A percentile compares a stretch with the other conserved stretches of the same genome.
Conservation (phyloP, 1,139 yeast genomes). For the Geotrichum klebahnii region DNA sequence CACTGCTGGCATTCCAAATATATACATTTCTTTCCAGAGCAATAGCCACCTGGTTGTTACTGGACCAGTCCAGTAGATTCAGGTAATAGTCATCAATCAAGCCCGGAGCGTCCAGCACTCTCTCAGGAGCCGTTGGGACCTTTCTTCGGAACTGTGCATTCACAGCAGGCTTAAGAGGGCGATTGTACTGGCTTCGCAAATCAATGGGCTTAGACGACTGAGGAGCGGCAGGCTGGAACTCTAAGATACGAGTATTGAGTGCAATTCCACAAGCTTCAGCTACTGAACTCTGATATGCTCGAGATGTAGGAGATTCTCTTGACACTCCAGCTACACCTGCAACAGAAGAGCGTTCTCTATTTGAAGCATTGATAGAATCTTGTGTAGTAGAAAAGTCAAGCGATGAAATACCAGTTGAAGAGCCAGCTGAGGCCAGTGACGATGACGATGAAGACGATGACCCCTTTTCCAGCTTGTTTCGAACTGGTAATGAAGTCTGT, state of each 20-base stretch:
- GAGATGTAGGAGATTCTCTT: constrained; percentile 21
- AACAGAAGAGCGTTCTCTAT: constrained; percentile 1
- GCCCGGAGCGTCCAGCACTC: constrained; percentile 96
- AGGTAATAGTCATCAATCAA: constrained; percentile 88
- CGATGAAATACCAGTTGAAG: constrained; percentile 8
- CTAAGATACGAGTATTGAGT: constrained; percentile 76
- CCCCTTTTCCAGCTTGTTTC: constrained; percentile 40
- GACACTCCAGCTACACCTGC: constrained; percentile 26
- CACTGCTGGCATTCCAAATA: constrained; percentile 88
- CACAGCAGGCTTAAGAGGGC: constrained; percentile 48
- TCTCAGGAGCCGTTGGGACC: constrained; percentile 83
- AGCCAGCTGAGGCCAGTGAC: constrained; percentile 2
- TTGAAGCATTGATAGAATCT: not conserved
- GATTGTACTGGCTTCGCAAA: constrained; percentile 44
- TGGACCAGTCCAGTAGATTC: constrained; percentile 85
- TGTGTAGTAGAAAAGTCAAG: constrained; percentile 10
- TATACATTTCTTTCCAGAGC: constrained; percentile 83
- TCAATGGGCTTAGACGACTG: constrained; percentile 58
- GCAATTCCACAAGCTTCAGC: constrained; percentile 93
- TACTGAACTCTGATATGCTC: constrained; percentile 66
- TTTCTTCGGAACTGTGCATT: constrained; percentile 57
- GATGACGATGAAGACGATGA: constrained; percentile 20
- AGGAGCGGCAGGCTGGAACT: constrained; percentile 86
- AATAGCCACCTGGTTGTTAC: constrained; percentile 76
- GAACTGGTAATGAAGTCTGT: constrained; percentile 42